phyloP scores from a whole-genome alignment of 805 yeast species.

The Komagataella phaffii region DNA sequence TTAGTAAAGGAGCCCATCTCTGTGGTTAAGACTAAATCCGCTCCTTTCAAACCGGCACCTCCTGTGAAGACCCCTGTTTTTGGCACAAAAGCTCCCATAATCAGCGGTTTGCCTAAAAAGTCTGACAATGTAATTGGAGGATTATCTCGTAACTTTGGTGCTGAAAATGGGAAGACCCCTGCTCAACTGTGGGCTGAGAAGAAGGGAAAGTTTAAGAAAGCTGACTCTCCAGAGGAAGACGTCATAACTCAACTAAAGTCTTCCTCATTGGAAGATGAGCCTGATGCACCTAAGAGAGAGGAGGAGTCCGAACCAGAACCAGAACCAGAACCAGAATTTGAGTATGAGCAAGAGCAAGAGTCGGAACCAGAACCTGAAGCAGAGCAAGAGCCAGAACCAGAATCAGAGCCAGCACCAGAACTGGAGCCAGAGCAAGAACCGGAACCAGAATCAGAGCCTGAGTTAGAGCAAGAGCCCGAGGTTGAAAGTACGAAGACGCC shows the following conservation, averaged over 20 bases:
- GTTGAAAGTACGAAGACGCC: slow-evolving; percentile 6
- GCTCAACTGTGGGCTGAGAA: slow-evolving; percentile 95
- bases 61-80: slow-evolving; percentile 15
- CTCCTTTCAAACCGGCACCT: slow-evolving; percentile 23
- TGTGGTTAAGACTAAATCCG: slow-evolving; percentile 8
- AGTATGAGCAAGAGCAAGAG: slow-evolving; percentile 2
- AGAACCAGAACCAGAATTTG: slow-evolving; percentile 2
- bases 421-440: slow-evolving; percentile 8
- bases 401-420: slow-evolving; percentile 6
- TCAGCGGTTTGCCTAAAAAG: slow-evolving; percentile 15
- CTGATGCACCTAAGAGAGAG: slow-evolving; percentile 7
- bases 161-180: slow-evolving; percentile 75
- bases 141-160: slow-evolving; percentile 44
- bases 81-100: slow-evolving; percentile 20
- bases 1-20: neutral
- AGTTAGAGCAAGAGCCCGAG: slow-evolving; percentile 4
- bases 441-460: slow-evolving; percentile 7
- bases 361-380: slow-evolving; percentile 9
- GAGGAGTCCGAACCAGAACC: slow-evolving; percentile 4
- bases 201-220: slow-evolving; percentile 50
- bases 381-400: slow-evolving; percentile 9
- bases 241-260: slow-evolving; percentile 11
- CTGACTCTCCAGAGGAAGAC: slow-evolving; percentile 17
- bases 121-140: slow-evolving; percentile 43
- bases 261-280: slow-evolving; percentile 5